phyloP scores from a whole-genome alignment of 805 yeast species.

The Jamesozyma hellenica region DNA sequence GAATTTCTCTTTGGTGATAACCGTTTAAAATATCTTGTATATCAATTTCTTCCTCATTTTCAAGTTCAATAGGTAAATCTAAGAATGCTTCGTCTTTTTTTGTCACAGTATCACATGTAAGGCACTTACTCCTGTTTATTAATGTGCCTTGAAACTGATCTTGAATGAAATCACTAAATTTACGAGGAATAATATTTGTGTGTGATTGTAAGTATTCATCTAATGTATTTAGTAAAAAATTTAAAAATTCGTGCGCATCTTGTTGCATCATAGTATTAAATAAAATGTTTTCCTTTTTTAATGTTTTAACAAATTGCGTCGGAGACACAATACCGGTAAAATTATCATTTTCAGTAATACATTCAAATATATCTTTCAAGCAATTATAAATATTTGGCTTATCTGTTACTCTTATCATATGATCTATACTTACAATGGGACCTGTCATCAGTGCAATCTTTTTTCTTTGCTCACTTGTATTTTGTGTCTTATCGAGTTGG shows the following conservation, averaged over 20 bases:
- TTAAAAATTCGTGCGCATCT: conserved; percentile 95
- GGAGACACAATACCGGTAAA: conserved; percentile 83
- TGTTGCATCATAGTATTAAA: conserved; percentile 93
- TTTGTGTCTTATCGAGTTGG: background rate
- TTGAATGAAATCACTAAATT: conserved; percentile 42
- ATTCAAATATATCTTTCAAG: conserved; percentile 76
- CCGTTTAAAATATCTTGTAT: conserved; percentile 36
- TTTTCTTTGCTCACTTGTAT: conserved; percentile 59
- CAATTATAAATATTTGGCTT: conserved; percentile 47
- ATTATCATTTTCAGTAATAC: conserved; percentile 61
- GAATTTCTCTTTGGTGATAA: conserved; percentile 76
- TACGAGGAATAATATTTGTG: conserved; percentile 1
- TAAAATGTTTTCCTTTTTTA: conserved; percentile 73
- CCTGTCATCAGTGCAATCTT: conserved; percentile 69
- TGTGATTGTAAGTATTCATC: conserved; percentile 30
- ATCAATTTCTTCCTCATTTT: conserved; percentile 61
- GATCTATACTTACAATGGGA: conserved; percentile 76
- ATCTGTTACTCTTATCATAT: conserved; percentile 34
- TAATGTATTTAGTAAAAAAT: conserved; percentile 72
- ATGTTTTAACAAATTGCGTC: conserved; percentile 53
- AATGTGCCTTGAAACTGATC: conserved; percentile 74
- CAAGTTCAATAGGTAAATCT: conserved; percentile 79
- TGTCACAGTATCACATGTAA: conserved; percentile 76
- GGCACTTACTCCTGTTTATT: conserved; percentile 81
- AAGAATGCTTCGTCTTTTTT: conserved; percentile 77